phyloP scores from a whole-genome alignment of 768 basidiomycete species.

The Serendipita sp. region DNA sequence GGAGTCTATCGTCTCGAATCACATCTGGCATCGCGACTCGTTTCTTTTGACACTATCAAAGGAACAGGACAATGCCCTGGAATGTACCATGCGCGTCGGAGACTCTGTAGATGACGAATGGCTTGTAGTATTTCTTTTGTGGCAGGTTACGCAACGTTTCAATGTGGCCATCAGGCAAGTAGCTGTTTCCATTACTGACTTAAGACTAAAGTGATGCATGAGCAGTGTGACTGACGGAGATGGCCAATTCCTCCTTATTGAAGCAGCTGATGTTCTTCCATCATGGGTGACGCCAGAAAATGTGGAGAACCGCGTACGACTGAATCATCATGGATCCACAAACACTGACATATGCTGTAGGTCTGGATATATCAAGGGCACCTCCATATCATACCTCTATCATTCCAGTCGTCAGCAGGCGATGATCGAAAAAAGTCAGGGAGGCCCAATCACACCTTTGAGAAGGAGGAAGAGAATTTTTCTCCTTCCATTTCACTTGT shows the following conservation, averaged over 20 bases:
- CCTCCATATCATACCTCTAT: constrained; percentile 76
- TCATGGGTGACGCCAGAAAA: constrained; percentile 85
- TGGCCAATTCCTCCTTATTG: constrained; percentile 91
- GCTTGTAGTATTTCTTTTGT: constrained; percentile 81
- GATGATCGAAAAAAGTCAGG: constrained; percentile 32
- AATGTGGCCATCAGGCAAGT: constrained; percentile 65
- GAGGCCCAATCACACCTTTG: constrained; percentile 21
- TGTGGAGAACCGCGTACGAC: constrained; percentile 74
- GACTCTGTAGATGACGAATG: constrained; percentile 99
- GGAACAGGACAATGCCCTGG: constrained; percentile 24
- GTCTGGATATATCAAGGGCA: constrained; percentile 79
- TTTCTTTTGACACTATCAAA: constrained; percentile 42
- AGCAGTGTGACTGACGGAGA: constrained; percentile 74
- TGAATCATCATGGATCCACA: constrained; percentile 12
- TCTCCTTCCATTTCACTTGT: constrained; percentile 38
- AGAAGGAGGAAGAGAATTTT: constrained; percentile 22
- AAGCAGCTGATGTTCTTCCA: constrained; percentile 82
- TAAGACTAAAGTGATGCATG: too few species aligned
- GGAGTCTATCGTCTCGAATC: constrained; percentile 34
- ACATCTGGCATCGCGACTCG: constrained; percentile 69
- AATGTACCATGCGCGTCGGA: constrained; percentile 81
- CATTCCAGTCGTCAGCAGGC: constrained; percentile 50
- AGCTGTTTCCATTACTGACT: too few species aligned
- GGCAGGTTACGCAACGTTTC: constrained; percentile 61
- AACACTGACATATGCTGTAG: constrained; percentile 27